Conservation (phyloP, 73 alveolate species). For the Tetrahymena malaccensis region DNA sequence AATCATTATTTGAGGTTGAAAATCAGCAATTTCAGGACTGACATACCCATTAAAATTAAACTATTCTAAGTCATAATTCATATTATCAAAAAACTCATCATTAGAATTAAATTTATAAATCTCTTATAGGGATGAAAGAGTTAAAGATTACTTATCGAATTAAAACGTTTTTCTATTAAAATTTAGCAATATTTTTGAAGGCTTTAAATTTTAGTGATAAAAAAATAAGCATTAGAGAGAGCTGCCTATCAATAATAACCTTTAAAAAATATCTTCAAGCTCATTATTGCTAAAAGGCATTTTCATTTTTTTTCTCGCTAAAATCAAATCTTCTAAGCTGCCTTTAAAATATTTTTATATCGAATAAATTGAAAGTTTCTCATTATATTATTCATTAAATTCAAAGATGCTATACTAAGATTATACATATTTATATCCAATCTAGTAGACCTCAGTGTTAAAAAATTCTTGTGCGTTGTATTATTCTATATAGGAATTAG, state of each 20-base stretch:
- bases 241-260: not conserved
- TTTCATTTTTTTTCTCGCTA: not conserved
- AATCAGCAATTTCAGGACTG: not conserved
- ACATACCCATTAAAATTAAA: not conserved
- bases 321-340: not conserved
- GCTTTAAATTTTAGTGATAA: not conserved
- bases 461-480: not conserved
- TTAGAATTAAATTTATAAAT: not conserved
- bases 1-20: not conserved
- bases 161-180: not conserved
- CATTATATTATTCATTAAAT: not conserved
- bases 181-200: not conserved
- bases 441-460: not conserved
- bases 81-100: not conserved
- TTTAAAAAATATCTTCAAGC: not conserved
- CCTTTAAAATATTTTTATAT: not conserved
- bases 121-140: not conserved
- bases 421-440: not conserved
- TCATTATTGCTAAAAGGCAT: not conserved
- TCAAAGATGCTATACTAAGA: not conserved
- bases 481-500: not conserved
- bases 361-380: not conserved
- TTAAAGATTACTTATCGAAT: not conserved
- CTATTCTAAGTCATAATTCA: not conserved
- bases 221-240: not conserved